Conservation (phyloP, 495 filamentous ascomycete species). For the Evernia prunastri region DNA sequence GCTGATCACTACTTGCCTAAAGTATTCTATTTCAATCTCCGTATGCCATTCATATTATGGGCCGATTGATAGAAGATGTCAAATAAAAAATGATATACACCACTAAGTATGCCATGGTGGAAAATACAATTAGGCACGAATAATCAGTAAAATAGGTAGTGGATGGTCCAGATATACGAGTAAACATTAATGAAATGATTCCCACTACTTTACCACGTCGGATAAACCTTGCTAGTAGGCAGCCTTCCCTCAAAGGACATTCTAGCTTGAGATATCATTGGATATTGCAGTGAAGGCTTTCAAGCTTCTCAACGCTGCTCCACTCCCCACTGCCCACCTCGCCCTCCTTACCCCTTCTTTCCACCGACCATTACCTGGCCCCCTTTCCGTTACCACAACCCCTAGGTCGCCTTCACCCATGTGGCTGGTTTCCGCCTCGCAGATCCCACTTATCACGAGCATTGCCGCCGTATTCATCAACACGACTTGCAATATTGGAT, state of each 20-base stretch:
- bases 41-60: too few species aligned
- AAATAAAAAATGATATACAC: too few species aligned
- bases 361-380: conserved; percentile 82
- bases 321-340: conserved; percentile 74
- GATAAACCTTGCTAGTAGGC: neutral
- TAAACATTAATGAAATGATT: too few species aligned
- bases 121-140: neutral
- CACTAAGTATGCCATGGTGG: too few species aligned
- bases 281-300: conserved; percentile 58
- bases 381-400: conserved; percentile 67
- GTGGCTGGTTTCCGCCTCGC: conserved; percentile 68
- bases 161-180: too few species aligned
- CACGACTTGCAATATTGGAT: conserved; percentile 89
- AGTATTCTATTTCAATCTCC: too few species aligned
- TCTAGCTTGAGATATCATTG: conserved; percentile 27
- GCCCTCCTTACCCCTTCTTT: conserved; percentile 85
- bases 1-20: too few species aligned
- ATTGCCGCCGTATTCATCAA: conserved; percentile 88
- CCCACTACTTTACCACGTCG: too few species aligned
- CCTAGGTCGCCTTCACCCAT: conserved; percentile 72
- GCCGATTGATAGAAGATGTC: too few species aligned
- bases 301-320: conserved; percentile 70
- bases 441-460: conserved; percentile 76
- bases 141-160: too few species aligned
- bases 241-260: neutral